Percentiles rank a stretch among this genome's conserved stretches.
Evolutionary conservation across 768 basidiomycete genomes (phyloP).

Genomic region (Panaeolus cyanescens): DNA sequence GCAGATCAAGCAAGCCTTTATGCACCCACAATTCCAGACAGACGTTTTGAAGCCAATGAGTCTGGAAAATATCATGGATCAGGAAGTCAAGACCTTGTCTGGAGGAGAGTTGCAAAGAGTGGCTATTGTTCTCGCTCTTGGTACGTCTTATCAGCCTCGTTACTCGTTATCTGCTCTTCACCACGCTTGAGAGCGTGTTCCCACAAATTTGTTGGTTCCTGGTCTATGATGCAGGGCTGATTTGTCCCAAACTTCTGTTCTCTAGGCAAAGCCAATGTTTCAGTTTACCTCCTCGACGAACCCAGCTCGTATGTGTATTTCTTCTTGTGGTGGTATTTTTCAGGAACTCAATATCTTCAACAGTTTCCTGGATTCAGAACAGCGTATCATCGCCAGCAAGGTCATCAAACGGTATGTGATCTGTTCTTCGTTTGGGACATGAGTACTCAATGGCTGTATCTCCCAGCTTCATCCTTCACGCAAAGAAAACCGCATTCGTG

Average conservation of each 20-base stretch:
- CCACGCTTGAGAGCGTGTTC: not conserved
- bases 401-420: slow-evolving; percentile 87
- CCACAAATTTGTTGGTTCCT: not conserved
- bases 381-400: slow-evolving; percentile 97
- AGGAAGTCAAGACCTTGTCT: slow-evolving; percentile 96
- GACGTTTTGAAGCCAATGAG: slow-evolving; percentile 98
- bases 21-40: slow-evolving; percentile 99
- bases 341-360: not conserved
- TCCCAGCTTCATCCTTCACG: slow-evolving; percentile 87
- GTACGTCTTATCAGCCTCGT: slow-evolving; percentile 34
- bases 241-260: not conserved
- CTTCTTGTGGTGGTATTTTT: not conserved
- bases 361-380: slow-evolving; percentile 97
- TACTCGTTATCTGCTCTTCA: not conserved
- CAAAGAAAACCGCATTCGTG: slow-evolving; percentile 97
- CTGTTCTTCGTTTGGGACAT: slow-evolving; percentile 5
- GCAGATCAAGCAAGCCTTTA: slow-evolving; percentile 92
- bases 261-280: slow-evolving; percentile 71
- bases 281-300: slow-evolving; percentile 96
- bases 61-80: slow-evolving; percentile 92
- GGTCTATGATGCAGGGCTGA: too few relatives aligned
- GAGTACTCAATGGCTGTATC: not conserved
- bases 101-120: slow-evolving; percentile 99
- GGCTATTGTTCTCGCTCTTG: slow-evolving; percentile 91
- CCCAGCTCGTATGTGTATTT: slow-evolving; percentile 68